Percentiles rank a stretch among this genome's conserved stretches.
Conservation (phyloP, 2,329 filamentous ascomycete genomes). For the Aspergillus neoniger region DNA sequence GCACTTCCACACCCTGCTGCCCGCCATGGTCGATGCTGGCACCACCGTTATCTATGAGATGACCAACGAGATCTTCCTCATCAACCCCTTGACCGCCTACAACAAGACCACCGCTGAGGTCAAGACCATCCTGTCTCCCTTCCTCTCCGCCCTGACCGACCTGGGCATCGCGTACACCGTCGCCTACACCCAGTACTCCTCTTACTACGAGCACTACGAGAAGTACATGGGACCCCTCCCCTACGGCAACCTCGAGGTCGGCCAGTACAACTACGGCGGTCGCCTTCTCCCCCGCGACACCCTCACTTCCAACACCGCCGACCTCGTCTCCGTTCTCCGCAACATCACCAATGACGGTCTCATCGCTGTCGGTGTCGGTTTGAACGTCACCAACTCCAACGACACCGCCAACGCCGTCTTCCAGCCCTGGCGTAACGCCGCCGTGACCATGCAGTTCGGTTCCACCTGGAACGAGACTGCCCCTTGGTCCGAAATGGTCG, state of each 20-base stretch:
- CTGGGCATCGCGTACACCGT: conserved; percentile 37
- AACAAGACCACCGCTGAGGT: conserved; percentile 50
- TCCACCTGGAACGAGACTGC: conserved; percentile 43
- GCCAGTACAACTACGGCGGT: conserved; percentile 33
- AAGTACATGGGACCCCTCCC: conserved; percentile 34
- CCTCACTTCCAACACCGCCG: conserved; percentile 32
- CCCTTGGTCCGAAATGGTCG: conserved; percentile 39
- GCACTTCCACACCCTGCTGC: conserved; percentile 52
- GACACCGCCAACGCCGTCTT: conserved; percentile 44
- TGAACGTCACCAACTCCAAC: conserved; percentile 41
- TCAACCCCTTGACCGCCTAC: conserved; percentile 53
- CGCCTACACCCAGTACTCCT: conserved; percentile 31
- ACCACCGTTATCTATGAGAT: conserved; percentile 54
- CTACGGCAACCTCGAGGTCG: conserved; percentile 30
- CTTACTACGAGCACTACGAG: conserved; percentile 40
- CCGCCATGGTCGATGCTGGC: conserved; percentile 54
- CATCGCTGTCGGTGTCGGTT: conserved; percentile 40
- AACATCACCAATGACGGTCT: conserved; percentile 38
- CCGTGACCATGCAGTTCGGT: conserved; percentile 39
- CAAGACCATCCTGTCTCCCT: conserved; percentile 48
- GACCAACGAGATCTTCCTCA: conserved; percentile 51
- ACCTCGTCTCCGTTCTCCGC: conserved; percentile 35
- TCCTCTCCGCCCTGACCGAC: conserved; percentile 43
- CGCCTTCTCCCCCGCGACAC: conserved; percentile 39
- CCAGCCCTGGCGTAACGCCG: conserved; percentile 42